phyloP scores from a whole-genome alignment of 805 yeast species.

The Hanseniaspora nectarophila region DNA sequence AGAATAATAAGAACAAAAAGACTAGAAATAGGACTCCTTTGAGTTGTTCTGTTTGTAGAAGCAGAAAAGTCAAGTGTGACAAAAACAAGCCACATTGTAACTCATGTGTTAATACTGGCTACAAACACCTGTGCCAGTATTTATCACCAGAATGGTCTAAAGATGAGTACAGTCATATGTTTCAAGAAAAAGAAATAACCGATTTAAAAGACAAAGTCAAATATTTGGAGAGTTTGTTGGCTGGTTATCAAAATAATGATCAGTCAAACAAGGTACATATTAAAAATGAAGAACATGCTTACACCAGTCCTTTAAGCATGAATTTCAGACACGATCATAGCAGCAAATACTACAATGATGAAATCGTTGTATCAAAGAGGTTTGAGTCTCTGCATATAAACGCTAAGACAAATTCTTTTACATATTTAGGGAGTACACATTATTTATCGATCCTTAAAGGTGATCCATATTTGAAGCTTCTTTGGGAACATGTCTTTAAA shows the following conservation, averaged over 20 bases:
- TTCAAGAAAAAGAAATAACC: constrained; percentile 36
- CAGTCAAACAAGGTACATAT: constrained; percentile 2
- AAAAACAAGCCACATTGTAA: constrained; percentile 45
- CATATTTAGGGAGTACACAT: constrained; percentile 41
- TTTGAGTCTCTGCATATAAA: constrained; percentile 35
- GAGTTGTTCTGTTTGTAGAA: constrained; percentile 38
- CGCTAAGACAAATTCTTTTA: constrained; percentile 31
- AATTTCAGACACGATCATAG: neutral
- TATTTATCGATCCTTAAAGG: constrained; percentile 51
- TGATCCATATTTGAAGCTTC: constrained; percentile 42
- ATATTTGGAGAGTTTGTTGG: constrained; percentile 39
- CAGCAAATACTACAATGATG: constrained; percentile 24
- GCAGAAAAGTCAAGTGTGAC: constrained; percentile 41
- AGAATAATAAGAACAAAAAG: constrained; percentile 19
- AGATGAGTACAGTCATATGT: constrained; percentile 36
- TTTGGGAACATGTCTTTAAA: constrained; percentile 41
- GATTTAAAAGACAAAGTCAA: constrained; percentile 48
- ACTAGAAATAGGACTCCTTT: constrained; percentile 40
- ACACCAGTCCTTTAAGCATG: neutral
- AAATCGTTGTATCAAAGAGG: constrained; percentile 32
- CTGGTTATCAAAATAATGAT: constrained; percentile 22
- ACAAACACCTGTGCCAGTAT: constrained; percentile 45
- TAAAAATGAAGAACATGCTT: neutral
- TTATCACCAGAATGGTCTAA: constrained; percentile 52
- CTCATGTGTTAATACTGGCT: constrained; percentile 47